Evolutionary conservation across 2,329 filamentous ascomycete species (phyloP).

Genomic region (Ophiostoma tasmaniense): DNA sequence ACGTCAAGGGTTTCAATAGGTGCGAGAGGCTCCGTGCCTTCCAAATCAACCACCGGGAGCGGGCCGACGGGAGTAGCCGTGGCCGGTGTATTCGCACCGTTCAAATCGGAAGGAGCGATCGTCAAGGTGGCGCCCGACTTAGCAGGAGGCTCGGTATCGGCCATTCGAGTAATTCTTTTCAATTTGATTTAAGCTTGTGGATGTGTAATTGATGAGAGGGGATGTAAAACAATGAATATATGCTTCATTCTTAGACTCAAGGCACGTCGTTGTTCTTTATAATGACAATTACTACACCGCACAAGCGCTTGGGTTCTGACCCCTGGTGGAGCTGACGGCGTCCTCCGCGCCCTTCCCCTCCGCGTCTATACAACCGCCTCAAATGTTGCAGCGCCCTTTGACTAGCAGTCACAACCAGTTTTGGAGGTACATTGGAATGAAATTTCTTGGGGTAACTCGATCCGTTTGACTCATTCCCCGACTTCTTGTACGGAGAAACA

Average conservation of each 20-base stretch:
- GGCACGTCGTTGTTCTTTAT: not conserved
- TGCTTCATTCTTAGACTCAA: not conserved
- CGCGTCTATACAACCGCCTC: not conserved
- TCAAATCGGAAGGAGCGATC: constrained; percentile 6
- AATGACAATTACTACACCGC: not conserved
- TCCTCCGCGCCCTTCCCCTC: not conserved
- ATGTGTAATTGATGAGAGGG: not conserved
- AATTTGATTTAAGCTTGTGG: not conserved
- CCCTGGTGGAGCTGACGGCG: not conserved
- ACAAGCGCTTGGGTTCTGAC: not conserved
- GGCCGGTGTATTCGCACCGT: not conserved
- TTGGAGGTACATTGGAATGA: not conserved
- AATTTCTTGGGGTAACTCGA: not conserved
- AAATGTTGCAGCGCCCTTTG: not conserved
- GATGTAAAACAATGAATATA: not conserved
- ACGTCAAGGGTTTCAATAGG: constrained; percentile 8
- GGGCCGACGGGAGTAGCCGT: constrained; percentile 4
- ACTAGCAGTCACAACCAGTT: not conserved
- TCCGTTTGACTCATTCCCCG: not conserved
- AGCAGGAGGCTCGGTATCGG: not conserved
- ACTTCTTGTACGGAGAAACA: not conserved
- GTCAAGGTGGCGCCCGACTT: not conserved
- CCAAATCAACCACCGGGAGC: not conserved
- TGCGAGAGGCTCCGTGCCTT: not conserved
- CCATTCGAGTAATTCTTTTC: not conserved